Base-by-base conservation (phyloP, 2,329 filamentous ascomycete species). In the Cladorrhinum sp. region DNA sequence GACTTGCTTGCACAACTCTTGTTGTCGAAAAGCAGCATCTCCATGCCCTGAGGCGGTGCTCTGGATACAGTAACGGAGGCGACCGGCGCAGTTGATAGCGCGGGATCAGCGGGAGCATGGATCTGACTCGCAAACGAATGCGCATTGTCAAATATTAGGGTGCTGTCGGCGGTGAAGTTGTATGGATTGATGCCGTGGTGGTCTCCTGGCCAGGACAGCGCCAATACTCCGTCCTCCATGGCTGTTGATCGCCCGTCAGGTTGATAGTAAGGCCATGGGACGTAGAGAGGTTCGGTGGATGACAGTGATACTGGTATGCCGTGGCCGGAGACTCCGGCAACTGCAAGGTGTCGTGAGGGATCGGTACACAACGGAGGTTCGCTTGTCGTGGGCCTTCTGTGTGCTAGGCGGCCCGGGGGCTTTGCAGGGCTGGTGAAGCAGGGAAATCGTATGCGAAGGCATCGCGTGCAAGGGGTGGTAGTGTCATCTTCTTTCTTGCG, bases 341-440 rank as follows among this genome's bases (percentile, higher is more conserved):
- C n/a, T 45, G n/a, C 41, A n/a, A n/a, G 38, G 5, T 18, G 22
- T 22, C 41, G 53, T 13, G 18, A 50, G 20, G n/a, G 32, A 48
- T 45, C 53, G 25, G 16, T 36, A 12, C 53, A 49, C n/a, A 56
- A 51, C 9, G 38, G 13, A 27, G 24, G 20, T n/a, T 52, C 32
- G 25, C 51, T 29, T 13, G 50, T 20, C 23, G 23, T 23, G 2
- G 50, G 25, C 24, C 38, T 54, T 23, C 36, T 49, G 24, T 54
- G 57, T 24, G 29, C 51, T n/a, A 53, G 57, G 9, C 57, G 38
- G 32, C 57, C 57, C 12, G 52, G 57, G 1, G 57, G 57, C 25
- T 55, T 59, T 22, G 57, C 57, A 8, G 57, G 52, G 20, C 57
- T 59, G 50, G 57, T 59, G 20, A 54, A 59, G 57, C 57, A 59